phyloP scores from a whole-genome alignment of 1,284 basidiomycete species.

The Ustilago lituana region DNA sequence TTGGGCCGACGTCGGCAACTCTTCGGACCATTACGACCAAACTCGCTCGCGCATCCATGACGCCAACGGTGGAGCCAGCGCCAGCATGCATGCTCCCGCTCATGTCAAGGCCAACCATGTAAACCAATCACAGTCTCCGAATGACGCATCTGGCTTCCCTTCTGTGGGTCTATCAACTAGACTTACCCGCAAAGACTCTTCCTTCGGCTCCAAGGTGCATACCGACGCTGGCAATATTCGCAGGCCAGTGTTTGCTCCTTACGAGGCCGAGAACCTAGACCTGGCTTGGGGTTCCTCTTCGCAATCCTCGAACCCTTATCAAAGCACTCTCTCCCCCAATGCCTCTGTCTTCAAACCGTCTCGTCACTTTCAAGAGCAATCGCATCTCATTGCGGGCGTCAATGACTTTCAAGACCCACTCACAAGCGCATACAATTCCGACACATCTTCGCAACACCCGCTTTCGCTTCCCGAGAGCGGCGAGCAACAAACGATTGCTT shows the following conservation, averaged over 20 bases:
- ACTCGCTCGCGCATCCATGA: constrained; percentile 7
- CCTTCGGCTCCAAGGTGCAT: constrained; percentile 30
- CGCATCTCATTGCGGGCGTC: not conserved
- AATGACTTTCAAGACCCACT: constrained; percentile 33
- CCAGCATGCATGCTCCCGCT: constrained; percentile 48
- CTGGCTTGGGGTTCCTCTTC: constrained; percentile 26
- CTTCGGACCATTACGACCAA: not conserved
- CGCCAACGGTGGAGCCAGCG: constrained; percentile 44
- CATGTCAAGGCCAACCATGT: constrained; percentile 6
- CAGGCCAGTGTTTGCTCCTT: constrained; percentile 25
- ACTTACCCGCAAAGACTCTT: constrained; percentile 24
- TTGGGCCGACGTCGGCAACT: constrained; percentile 20
- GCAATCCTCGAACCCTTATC: constrained; percentile 7
- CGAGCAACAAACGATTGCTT: too few relatives aligned
- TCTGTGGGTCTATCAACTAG: constrained; percentile 28
- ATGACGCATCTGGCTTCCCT: constrained; percentile 35
- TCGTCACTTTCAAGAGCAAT: constrained; percentile 3
- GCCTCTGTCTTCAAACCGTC: constrained; percentile 34
- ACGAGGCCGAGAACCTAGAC: constrained; percentile 30
- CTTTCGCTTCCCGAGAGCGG: too few relatives aligned
- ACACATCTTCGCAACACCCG: not conserved
- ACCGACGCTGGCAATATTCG: constrained; percentile 6
- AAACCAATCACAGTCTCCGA: not conserved
- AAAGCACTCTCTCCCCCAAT: constrained; percentile 16
- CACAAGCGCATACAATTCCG: constrained; percentile 20